Evolutionary conservation across 108 stramenopile species (phyloP), one percentile per base, ranked within the genome.

Genomic region (Nannochloropsis salina): DNA sequence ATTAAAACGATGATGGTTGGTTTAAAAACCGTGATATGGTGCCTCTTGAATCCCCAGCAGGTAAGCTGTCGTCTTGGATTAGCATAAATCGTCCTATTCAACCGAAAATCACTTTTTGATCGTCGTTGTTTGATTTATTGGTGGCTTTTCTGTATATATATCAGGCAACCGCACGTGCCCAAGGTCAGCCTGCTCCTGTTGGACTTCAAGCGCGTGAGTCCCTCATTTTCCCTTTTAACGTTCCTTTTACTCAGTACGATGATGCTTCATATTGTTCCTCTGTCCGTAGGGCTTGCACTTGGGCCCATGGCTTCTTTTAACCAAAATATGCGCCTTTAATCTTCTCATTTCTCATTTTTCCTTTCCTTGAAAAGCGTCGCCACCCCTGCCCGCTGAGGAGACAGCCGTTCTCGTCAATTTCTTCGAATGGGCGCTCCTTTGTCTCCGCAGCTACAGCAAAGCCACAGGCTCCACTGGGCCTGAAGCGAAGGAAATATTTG

Each of bases 1-100:
- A 85, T 97, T 18, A 93, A 93, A 74, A 93, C 95, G 1, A 95
- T 99, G 87, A 91, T 97, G 85, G 91, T 92, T 42, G 97, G 97
- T 41, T 92, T 95, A 86, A 98, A 97, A 89, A 98, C 94, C 11
- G 89, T 98, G 22, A 92, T 98, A 42, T 97, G 94, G 93, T 99
- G 95, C 89, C 93, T 97, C 83, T 92, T 92, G 87, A 96, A 93
- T 82, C 61, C 61, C 20, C 61, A 74, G 61, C 61, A 74, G 61
- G 61, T 74, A 6, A 3, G 31, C 31, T 31, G 31, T 31, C 31
- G 31, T 31, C 31, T 31, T 31, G 31, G 31, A 31, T 31, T 31
- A 31, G 31, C 31, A 31, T 31, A 31, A 1, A 31, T 31, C 31
- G 31, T 31, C 31, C 31, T 31, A 31, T 31, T 31, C 1, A 0